phyloP scores from a whole-genome alignment of 179 eudicot species.

The Corrigiola litoralis region DNA sequence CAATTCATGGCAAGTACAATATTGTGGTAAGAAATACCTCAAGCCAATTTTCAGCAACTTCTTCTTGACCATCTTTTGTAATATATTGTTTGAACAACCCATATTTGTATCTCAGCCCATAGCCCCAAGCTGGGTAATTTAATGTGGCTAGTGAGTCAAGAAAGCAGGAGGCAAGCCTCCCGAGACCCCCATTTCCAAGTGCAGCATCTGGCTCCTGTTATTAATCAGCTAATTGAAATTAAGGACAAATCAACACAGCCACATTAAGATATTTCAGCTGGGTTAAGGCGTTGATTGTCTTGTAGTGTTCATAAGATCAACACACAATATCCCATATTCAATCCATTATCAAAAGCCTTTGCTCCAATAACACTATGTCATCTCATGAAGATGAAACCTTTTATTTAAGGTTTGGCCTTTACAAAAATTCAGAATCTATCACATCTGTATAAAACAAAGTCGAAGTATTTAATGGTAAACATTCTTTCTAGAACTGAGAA shows the following conservation, averaged over 20 bases:
- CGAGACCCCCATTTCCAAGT: slow-evolving; percentile 95
- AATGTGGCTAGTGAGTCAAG: slow-evolving; percentile 89
- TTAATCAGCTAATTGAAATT: slow-evolving; percentile 8
- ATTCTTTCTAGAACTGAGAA: too few species aligned
- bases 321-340: too few species aligned
- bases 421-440: too few species aligned
- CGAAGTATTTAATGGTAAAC: too few species aligned
- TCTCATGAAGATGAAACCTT: too few species aligned
- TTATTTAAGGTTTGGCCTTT: too few species aligned
- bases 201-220: slow-evolving; percentile 94
- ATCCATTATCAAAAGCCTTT: too few species aligned
- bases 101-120: slow-evolving; percentile 91
- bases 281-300: neutral
- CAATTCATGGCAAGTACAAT: neutral
- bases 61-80: slow-evolving; percentile 95
- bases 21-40: slow-evolving; percentile 45
- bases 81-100: slow-evolving; percentile 83
- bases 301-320: too few species aligned
- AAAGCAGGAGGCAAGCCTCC: slow-evolving; percentile 92
- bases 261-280: too few species aligned
- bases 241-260: neutral
- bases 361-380: too few species aligned
- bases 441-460: too few species aligned
- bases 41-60: slow-evolving; percentile 96
- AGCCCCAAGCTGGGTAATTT: slow-evolving; percentile 96